phyloP scores from a whole-genome alignment of 139 green algal genomes.

The Desmodesmus armatus region DNA sequence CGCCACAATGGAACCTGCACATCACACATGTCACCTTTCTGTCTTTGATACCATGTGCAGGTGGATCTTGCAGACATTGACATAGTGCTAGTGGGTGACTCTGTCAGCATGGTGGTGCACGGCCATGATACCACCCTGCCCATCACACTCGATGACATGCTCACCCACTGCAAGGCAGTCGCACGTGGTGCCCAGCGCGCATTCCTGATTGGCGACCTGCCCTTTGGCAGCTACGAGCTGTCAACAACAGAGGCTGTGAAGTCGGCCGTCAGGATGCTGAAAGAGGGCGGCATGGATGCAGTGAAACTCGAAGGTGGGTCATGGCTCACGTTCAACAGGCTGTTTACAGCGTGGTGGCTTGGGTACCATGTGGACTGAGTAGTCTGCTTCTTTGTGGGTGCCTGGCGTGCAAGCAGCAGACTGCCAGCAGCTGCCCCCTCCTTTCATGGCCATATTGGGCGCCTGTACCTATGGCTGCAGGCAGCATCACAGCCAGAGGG shows the following conservation, averaged over 20 bases:
- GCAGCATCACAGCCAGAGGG: too few species aligned
- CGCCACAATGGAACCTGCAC: too few species aligned
- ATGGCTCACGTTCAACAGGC: background rate
- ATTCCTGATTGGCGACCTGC: constrained; percentile 87
- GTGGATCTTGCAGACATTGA: constrained; percentile 94
- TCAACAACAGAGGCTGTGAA: constrained; percentile 74
- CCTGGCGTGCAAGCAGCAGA: too few species aligned
- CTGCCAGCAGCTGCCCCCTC: too few species aligned
- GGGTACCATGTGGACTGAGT: too few species aligned
- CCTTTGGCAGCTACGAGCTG: constrained; percentile 93
- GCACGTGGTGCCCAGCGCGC: constrained; percentile 79
- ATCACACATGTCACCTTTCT: background rate
- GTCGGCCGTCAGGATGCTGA: constrained; percentile 90
- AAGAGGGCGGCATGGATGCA: constrained; percentile 97
- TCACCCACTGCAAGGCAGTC: constrained; percentile 93
- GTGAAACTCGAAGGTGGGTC: constrained; percentile 95
- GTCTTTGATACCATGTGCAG: constrained; percentile 54
- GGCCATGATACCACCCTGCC: constrained; percentile 99
- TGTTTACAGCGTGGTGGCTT: background rate
- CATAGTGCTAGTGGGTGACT: constrained; percentile 96
- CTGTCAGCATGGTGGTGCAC: constrained; percentile 97
- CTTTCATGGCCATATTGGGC: too few species aligned
- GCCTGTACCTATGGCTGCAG: too few species aligned
- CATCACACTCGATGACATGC: constrained; percentile 97
- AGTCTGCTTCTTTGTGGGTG: too few species aligned